These are phyloP conservation scores for Neonectria sp. DNA, from an alignment of 2,329 filamentous ascomycete genomes.

Conservation along the genomic window DNA sequence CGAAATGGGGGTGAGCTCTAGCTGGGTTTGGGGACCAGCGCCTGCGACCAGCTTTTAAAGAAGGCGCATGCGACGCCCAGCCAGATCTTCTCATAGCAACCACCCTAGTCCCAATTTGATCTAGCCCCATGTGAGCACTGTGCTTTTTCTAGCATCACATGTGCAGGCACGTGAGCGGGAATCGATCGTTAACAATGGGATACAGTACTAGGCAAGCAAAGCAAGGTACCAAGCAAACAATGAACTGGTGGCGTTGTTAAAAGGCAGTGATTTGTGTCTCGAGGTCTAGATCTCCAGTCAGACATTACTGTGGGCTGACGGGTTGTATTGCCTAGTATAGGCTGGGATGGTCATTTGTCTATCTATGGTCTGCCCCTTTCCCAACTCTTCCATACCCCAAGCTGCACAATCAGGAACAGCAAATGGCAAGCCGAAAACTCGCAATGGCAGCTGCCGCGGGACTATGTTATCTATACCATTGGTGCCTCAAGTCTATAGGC, in stretches of 20 bases:
- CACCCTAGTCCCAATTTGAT: constrained; percentile 46
- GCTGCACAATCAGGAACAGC: not conserved
- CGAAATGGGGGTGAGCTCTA: constrained; percentile 47
- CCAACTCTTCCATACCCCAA: not conserved
- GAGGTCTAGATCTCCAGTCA: not conserved
- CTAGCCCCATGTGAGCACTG: constrained; percentile 24
- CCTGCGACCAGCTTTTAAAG: constrained; percentile 48
- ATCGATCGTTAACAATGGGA: not conserved
- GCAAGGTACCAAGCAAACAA: constrained; percentile 15
- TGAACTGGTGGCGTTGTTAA: not conserved
- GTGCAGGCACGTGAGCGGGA: constrained; percentile 33
- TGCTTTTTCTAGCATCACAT: constrained; percentile 33
- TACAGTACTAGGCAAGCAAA: not conserved
- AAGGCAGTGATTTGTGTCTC: not conserved
- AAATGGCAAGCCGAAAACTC: not conserved
- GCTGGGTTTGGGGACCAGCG: constrained; percentile 37
- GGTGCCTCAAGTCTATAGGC: not conserved
- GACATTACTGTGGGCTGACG: not conserved
- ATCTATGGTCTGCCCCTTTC: not conserved
- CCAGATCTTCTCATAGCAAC: constrained; percentile 50
- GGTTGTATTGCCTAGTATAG: not conserved
- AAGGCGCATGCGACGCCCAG: constrained; percentile 42
- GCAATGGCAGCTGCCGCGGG: not conserved
- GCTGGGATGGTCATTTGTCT: not conserved
- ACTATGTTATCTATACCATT: not conserved